These are phyloP conservation scores for Quercus phellos DNA, from an alignment of 331 rosid species.

Conservation along the genomic window DNA sequence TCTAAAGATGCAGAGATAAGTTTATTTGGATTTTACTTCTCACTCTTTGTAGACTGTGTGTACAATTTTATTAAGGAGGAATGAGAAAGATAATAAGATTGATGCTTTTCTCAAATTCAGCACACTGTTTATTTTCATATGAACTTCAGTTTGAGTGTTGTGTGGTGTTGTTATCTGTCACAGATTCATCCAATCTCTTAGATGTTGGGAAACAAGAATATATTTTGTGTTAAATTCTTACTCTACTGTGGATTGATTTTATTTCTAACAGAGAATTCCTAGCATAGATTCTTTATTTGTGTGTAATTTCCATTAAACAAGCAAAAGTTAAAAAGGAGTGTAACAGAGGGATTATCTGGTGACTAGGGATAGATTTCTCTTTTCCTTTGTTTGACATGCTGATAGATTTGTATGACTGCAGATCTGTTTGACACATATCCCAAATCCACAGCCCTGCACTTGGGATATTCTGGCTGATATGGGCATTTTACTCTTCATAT, in stretches of 20 bases:
- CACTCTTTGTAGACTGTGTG: background rate
- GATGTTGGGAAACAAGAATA: too few species aligned
- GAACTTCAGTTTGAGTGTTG: background rate
- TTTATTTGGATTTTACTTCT: background rate
- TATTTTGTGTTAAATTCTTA: background rate
- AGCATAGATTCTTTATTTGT: background rate
- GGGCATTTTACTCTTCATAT: background rate
- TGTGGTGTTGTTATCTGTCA: background rate
- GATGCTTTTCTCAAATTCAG: background rate
- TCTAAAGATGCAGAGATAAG: background rate
- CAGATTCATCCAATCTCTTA: too few species aligned
- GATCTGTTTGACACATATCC: background rate
- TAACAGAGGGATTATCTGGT: background rate
- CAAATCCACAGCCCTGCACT: background rate
- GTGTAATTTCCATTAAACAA: background rate
- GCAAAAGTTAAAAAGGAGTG: background rate
- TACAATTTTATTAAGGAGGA: background rate
- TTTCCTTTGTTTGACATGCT: background rate
- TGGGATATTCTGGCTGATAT: background rate
- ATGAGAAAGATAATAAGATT: background rate
- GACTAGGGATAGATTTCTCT: background rate
- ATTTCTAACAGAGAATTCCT: background rate
- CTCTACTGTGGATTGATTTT: background rate
- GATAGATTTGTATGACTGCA: background rate
- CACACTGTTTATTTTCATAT: background rate